Percentiles rank a stretch among this genome's conserved stretches.
Evolutionary conservation across 2,329 filamentous ascomycete genomes (phyloP).

Genomic region (Leptographium radiaticola): DNA sequence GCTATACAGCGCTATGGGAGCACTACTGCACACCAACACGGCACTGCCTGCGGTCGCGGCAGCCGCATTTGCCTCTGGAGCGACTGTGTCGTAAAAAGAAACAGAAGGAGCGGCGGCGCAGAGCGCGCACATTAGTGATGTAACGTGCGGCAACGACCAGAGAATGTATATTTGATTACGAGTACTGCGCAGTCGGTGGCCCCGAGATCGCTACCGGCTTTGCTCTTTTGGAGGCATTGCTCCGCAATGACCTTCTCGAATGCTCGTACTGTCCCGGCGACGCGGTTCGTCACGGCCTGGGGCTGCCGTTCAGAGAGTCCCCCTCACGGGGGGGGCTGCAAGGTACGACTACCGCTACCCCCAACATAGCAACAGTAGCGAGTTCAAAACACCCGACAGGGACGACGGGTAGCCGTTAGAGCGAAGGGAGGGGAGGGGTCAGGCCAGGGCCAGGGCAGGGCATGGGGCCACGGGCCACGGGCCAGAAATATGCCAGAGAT

Average conservation of each 20-base stretch:
- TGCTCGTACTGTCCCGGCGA: background rate
- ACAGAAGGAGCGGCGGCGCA: background rate
- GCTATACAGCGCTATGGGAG: background rate
- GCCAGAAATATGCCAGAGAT: conserved; percentile 1
- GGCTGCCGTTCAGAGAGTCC: background rate
- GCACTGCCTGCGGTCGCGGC: background rate
- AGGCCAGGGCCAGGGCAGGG: background rate
- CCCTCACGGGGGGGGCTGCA: background rate
- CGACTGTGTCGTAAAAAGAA: background rate
- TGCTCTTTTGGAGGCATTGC: background rate
- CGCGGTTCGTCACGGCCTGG: background rate
- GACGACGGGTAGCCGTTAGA: background rate
- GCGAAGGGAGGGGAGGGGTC: background rate
- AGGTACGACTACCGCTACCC: background rate
- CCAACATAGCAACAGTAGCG: background rate
- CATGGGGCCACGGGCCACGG: background rate
- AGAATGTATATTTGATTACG: background rate
- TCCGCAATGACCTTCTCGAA: background rate
- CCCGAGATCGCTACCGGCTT: background rate
- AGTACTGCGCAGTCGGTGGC: background rate
- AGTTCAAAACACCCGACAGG: background rate
- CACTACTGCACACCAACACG: background rate
- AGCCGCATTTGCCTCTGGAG: background rate
- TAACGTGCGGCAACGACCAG: background rate
- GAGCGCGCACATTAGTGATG: background rate